These are phyloP conservation scores for Alloascoidea africana DNA, from an alignment of 805 yeast genomes.

Conservation along the genomic window DNA sequence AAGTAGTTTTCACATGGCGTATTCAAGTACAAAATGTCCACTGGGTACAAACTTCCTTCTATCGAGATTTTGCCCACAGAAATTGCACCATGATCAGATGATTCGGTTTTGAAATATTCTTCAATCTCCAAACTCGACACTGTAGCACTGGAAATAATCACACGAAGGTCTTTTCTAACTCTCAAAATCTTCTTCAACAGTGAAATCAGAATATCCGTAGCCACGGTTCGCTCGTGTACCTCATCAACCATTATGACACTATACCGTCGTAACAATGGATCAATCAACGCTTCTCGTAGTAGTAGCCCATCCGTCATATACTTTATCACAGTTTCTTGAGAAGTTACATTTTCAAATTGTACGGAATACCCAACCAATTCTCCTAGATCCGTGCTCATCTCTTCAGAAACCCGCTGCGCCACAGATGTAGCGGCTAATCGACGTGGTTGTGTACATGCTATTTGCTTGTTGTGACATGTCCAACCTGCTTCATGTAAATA, in stretches of 20 bases:
- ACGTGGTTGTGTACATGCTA: conserved; percentile 13
- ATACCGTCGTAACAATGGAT: conserved; percentile 44
- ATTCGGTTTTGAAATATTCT: conserved; percentile 40
- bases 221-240: conserved; percentile 73
- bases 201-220: conserved; percentile 66
- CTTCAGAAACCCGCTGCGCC: conserved; percentile 62
- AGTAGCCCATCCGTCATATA: conserved; percentile 80
- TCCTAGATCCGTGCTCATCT: conserved; percentile 49
- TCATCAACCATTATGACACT: conserved; percentile 75
- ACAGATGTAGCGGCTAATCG: conserved; percentile 27
- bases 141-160: conserved; percentile 76
- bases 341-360: conserved; percentile 60
- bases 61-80: conserved; percentile 42
- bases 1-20: conserved; percentile 57
- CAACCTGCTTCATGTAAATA: conserved; percentile 9
- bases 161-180: conserved; percentile 47
- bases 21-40: conserved; percentile 47
- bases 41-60: conserved; percentile 78
- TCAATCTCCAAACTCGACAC: conserved; percentile 64
- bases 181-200: conserved; percentile 40
- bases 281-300: conserved; percentile 54
- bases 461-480: conserved; percentile 6
- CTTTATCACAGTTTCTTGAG: conserved; percentile 41
- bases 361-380: conserved; percentile 64
- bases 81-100: conserved; percentile 25